phyloP scores from a whole-genome alignment of 768 basidiomycete genomes.

The Tulasnella sp. region DNA sequence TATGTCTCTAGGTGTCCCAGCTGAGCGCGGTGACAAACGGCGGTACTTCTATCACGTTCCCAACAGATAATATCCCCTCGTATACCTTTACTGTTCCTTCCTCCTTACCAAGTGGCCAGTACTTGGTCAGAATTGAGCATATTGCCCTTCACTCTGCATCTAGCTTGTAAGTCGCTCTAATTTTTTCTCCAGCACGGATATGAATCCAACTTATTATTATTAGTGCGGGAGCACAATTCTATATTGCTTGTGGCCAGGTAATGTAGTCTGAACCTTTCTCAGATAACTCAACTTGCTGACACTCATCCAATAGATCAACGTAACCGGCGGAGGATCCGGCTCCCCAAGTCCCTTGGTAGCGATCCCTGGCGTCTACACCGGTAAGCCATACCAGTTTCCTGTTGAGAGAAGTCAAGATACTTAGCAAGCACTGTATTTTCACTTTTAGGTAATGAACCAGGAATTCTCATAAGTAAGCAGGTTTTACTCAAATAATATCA shows the following conservation, averaged over 20 bases:
- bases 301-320: not conserved
- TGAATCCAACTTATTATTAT: too few relatives aligned
- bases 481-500: too few relatives aligned
- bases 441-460: not conserved
- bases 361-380: constrained; percentile 3
- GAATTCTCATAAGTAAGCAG: not conserved
- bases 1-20: not conserved
- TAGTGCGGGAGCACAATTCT: constrained; percentile 4
- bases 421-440: too few relatives aligned
- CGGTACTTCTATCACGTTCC: constrained; percentile 2
- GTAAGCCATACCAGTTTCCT: too few relatives aligned
- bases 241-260: not conserved
- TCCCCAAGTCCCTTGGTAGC: not conserved
- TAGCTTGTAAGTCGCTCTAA: too few relatives aligned
- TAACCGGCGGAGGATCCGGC: not conserved
- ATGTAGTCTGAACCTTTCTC: not conserved
- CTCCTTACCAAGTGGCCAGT: not conserved
- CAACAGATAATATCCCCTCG: not conserved
- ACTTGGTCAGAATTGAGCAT: constrained; percentile 10
- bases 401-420: too few relatives aligned
- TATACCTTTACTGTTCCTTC: constrained; percentile 6
- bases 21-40: not conserved
- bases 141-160: not conserved
- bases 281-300: not conserved
- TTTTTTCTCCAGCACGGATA: too few relatives aligned